phyloP scores from a whole-genome alignment of 805 yeast species.

The Schwanniomyces vanrijiae region DNA sequence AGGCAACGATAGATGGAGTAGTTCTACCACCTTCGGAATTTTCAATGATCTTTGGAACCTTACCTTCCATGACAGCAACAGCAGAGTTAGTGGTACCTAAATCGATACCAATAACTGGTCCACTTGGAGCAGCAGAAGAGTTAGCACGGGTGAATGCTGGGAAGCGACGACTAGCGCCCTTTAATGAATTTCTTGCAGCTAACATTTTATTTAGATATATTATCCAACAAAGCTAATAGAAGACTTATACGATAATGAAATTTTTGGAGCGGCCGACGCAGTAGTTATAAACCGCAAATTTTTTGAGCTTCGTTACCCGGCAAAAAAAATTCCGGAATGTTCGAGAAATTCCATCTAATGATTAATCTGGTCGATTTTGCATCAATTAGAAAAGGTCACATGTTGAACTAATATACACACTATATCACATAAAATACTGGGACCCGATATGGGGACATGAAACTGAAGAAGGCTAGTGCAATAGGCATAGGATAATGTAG shows the following conservation, averaged over 20 bases:
- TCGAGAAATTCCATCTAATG: slow-evolving; percentile 5
- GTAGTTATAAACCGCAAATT: slow-evolving; percentile 7
- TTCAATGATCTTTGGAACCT: slow-evolving; percentile 74
- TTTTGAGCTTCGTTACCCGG: slow-evolving; percentile 10
- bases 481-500: too few species aligned
- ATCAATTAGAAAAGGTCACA: not conserved
- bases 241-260: not conserved
- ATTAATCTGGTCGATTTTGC: not conserved
- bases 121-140: slow-evolving; percentile 35
- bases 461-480: too few species aligned
- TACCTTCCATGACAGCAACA: slow-evolving; percentile 81
- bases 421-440: not conserved
- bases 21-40: slow-evolving; percentile 75
- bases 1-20: slow-evolving; percentile 93
- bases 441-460: not conserved
- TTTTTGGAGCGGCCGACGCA: slow-evolving; percentile 5
- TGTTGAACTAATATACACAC: not conserved
- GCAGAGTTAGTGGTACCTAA: slow-evolving; percentile 90
- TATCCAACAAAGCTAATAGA: slow-evolving; percentile 1
- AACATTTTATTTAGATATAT: slow-evolving; percentile 26
- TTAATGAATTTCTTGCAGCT: slow-evolving; percentile 42
- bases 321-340: slow-evolving; percentile 5
- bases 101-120: slow-evolving; percentile 80
- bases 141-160: slow-evolving; percentile 26
- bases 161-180: slow-evolving; percentile 37